Percentiles rank a stretch among this genome's conserved stretches.
Conservation (phyloP, 208 protist genomes). For the Blechomonas ayalai region DNA sequence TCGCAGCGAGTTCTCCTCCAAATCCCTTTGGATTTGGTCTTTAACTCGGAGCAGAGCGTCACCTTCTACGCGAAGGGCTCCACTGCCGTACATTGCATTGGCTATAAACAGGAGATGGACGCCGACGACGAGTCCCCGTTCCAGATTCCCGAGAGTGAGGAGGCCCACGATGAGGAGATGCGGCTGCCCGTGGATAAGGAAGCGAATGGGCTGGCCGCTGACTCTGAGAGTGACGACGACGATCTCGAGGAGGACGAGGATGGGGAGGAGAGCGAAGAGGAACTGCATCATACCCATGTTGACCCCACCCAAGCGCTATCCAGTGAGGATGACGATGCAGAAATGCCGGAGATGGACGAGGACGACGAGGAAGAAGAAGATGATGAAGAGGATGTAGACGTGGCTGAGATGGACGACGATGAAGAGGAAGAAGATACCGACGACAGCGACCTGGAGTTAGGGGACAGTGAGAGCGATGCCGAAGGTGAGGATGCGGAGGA, state of each 20-base stretch:
- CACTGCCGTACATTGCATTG: slow-evolving; percentile 60
- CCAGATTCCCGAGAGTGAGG: slow-evolving; percentile 2
- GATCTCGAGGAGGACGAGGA: slow-evolving; percentile 15
- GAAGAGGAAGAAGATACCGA: slow-evolving; percentile 14
- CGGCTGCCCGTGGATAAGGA: slow-evolving; percentile 6
- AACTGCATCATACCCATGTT: slow-evolving; percentile 1
- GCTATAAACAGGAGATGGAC: slow-evolving; percentile 71
- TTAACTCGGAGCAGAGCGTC: slow-evolving; percentile 66
- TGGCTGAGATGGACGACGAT: slow-evolving; percentile 13
- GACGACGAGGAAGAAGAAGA: not conserved
- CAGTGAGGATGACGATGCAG: slow-evolving; percentile 3
- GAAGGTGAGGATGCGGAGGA: slow-evolving; percentile 18
- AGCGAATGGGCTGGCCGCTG: slow-evolving; percentile 1
- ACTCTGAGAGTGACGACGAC: slow-evolving; percentile 10
- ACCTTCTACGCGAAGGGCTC: slow-evolving; percentile 76
- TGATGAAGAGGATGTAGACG: slow-evolving; percentile 8
- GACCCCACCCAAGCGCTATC: not conserved
- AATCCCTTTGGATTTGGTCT: slow-evolving; percentile 67
- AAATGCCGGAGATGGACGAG: slow-evolving; percentile 2
- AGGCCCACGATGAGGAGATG: slow-evolving; percentile 14
- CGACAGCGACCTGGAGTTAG: slow-evolving; percentile 6
- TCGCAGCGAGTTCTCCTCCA: slow-evolving; percentile 49
- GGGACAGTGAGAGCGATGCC: slow-evolving; percentile 7
- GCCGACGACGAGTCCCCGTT: slow-evolving; percentile 23
- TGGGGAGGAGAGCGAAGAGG: not conserved